Conservation (phyloP, 768 basidiomycete genomes). For the Lactifluus volemus region DNA sequence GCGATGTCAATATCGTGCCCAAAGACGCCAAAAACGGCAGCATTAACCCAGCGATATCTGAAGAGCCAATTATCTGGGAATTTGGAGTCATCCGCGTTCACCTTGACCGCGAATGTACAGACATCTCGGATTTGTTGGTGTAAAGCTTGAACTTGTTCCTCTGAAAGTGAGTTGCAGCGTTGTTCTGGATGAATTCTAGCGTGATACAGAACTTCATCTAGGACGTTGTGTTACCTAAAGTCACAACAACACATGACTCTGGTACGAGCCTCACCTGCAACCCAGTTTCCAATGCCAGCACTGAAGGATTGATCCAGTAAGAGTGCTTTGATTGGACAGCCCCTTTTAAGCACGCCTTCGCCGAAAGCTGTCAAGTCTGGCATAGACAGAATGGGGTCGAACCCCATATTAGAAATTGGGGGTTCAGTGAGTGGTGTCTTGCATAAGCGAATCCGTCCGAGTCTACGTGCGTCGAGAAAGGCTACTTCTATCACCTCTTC, state of each 20-base stretch:
- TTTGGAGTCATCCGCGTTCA: conserved; percentile 57
- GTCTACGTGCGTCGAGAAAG: conserved; percentile 62
- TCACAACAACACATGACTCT: background rate
- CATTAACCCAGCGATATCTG: conserved; percentile 56
- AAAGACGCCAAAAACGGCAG: background rate
- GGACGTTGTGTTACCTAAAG: background rate
- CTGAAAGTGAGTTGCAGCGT: conserved; percentile 46
- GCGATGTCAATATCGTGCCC: background rate
- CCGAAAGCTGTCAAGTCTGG: conserved; percentile 47
- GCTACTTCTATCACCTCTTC: conserved; percentile 43
- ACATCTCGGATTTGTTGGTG: conserved; percentile 47
- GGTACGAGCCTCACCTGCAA: conserved; percentile 43
- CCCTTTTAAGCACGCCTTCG: conserved; percentile 39
- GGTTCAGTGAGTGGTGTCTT: conserved; percentile 48
- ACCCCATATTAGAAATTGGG: conserved; percentile 65
- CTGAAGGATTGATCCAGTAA: conserved; percentile 73
- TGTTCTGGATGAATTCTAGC: conserved; percentile 66
- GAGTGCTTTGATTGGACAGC: conserved; percentile 65
- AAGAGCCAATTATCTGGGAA: conserved; percentile 67
- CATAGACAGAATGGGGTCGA: conserved; percentile 70
- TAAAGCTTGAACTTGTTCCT: conserved; percentile 40
- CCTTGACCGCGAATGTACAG: conserved; percentile 52
- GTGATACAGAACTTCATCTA: conserved; percentile 70
- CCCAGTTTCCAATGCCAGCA: conserved; percentile 78
- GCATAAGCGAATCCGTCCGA: conserved; percentile 62